Percentiles rank a stretch among this genome's conserved stretches.
Evolutionary conservation across 805 yeast species (phyloP).

Genomic region (Candida palmyrensis): DNA sequence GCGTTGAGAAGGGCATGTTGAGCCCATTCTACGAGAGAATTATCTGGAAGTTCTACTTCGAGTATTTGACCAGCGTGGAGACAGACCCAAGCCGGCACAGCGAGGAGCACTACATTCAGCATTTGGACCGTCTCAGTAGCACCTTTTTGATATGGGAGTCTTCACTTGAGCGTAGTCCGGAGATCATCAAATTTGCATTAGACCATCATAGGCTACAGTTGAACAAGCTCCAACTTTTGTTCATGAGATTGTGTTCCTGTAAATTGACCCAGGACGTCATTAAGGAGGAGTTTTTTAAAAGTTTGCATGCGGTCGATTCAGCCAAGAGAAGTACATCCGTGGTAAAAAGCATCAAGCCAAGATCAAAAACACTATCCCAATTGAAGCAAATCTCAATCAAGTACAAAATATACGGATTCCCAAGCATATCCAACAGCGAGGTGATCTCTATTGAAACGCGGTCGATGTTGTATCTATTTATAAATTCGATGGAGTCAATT

Average conservation of each 20-base stretch:
- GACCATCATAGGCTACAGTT: slow-evolving; percentile 11
- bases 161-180: slow-evolving; percentile 11
- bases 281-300: slow-evolving; percentile 8
- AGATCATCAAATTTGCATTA: slow-evolving; percentile 12
- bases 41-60: slow-evolving; percentile 37
- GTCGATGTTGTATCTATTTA: slow-evolving; percentile 15
- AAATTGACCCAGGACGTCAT: slow-evolving; percentile 11
- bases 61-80: slow-evolving; percentile 15
- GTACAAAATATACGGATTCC: slow-evolving; percentile 20
- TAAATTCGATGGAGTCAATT: slow-evolving; percentile 11
- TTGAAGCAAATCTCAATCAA: slow-evolving; percentile 29
- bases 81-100: slow-evolving; percentile 9
- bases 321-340: background rate
- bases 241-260: slow-evolving; percentile 18
- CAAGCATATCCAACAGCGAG: slow-evolving; percentile 5
- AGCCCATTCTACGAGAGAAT: slow-evolving; percentile 36
- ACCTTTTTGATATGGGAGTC: slow-evolving; percentile 36
- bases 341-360: background rate
- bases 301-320: slow-evolving; percentile 4
- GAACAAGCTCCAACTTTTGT: slow-evolving; percentile 19
- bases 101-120: slow-evolving; percentile 18
- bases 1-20: slow-evolving; percentile 15
- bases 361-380: slow-evolving; percentile 17
- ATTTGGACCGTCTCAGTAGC: slow-evolving; percentile 17
- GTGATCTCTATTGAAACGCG: slow-evolving; percentile 25